Evolutionary conservation across 345 rosid species (phyloP).

Genomic region (Salix arbutifolia): DNA sequence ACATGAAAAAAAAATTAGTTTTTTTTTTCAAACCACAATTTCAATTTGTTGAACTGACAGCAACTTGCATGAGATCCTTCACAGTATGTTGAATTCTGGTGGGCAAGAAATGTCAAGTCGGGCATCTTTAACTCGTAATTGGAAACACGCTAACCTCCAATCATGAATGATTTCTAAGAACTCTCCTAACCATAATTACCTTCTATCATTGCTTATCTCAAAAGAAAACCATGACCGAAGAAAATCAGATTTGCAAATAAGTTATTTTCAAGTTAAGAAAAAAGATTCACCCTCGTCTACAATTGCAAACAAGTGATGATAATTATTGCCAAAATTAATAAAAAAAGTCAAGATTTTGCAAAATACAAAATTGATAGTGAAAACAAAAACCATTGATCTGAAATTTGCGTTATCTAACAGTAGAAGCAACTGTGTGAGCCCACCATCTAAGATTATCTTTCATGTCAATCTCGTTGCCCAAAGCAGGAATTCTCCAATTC

Average conservation of each 20-base stretch:
- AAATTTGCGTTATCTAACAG: slow-evolving; percentile 37
- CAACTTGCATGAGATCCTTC: too few relatives aligned
- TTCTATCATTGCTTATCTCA: too few relatives aligned
- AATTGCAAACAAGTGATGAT: neutral
- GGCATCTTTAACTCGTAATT: neutral
- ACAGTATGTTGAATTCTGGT: neutral
- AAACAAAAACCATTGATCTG: neutral
- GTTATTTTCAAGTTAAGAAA: neutral
- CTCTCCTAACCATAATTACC: neutral
- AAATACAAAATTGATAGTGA: neutral
- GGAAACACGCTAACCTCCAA: neutral
- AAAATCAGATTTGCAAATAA: neutral
- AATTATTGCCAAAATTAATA: neutral
- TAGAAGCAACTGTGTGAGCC: slow-evolving; percentile 77
- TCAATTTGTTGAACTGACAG: too few relatives aligned
- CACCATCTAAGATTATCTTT: slow-evolving; percentile 61
- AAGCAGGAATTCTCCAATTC: slow-evolving; percentile 57
- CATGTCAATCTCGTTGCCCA: slow-evolving; percentile 48
- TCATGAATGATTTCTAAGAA: neutral
- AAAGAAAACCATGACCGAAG: neutral
- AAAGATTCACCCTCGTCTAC: neutral
- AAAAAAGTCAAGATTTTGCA: neutral
- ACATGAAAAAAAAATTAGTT: too few relatives aligned
- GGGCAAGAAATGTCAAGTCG: neutral
- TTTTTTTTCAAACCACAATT: too few relatives aligned